These are phyloP conservation scores for Stephanodiscus triporus DNA, from an alignment of 108 stramenopile genomes.

Conservation along the genomic window DNA sequence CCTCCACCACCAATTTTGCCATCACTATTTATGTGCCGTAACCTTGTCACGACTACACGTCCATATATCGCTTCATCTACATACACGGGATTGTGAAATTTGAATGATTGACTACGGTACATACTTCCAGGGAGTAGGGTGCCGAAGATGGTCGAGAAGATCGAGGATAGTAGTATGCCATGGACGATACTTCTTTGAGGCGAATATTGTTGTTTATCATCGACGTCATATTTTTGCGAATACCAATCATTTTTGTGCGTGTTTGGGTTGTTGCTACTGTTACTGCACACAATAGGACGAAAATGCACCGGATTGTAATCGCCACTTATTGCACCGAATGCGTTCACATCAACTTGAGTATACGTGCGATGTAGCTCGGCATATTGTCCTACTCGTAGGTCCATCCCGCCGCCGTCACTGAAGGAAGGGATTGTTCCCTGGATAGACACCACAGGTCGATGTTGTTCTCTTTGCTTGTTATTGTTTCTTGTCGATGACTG, in stretches of 20 bases:
- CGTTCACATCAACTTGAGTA: constrained; percentile 50
- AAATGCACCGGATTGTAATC: constrained; percentile 82
- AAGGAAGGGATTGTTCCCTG: constrained; percentile 65
- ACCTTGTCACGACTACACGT: constrained; percentile 49
- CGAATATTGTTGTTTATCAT: constrained; percentile 6
- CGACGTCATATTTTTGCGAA: constrained; percentile 8
- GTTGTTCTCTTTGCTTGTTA: neutral
- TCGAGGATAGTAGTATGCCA: constrained; percentile 76
- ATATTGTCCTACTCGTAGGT: constrained; percentile 65
- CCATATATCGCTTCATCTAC: constrained; percentile 58
- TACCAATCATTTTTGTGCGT: neutral
- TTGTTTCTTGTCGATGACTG: neutral
- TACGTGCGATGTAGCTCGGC: constrained; percentile 63
- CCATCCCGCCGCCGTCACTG: constrained; percentile 41
- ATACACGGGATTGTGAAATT: constrained; percentile 62
- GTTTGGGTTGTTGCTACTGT: neutral
- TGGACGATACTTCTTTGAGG: constrained; percentile 58
- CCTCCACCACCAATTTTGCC: constrained; percentile 46
- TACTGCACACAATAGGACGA: constrained; percentile 3
- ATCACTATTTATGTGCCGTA: constrained; percentile 38
- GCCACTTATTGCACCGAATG: constrained; percentile 59
- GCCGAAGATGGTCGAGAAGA: constrained; percentile 85
- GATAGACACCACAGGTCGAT: constrained; percentile 1
- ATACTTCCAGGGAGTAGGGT: constrained; percentile 77
- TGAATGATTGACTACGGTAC: constrained; percentile 69